Evolutionary conservation across 306 rosid genomes (phyloP).

Genomic region (Betula pendula): DNA sequence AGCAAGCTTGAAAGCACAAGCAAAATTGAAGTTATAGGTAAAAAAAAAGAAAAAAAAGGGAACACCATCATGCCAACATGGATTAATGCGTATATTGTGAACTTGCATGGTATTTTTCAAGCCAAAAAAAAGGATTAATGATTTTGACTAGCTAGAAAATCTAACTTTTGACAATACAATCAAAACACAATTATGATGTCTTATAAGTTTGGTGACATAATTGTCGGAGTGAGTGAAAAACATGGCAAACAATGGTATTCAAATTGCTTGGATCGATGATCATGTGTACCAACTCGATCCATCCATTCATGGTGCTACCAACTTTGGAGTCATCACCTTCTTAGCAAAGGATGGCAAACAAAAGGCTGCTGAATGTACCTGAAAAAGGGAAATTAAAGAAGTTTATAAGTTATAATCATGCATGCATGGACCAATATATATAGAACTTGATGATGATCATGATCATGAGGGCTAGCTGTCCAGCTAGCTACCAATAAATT

Average conservation of each 20-base stretch:
- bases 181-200: slow-evolving; percentile 27
- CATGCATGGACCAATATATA: too few relatives aligned
- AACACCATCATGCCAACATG: too few relatives aligned
- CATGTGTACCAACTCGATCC: slow-evolving; percentile 2
- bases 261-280: background rate
- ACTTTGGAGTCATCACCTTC: slow-evolving; percentile 24
- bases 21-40: too few relatives aligned
- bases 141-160: background rate
- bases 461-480: too few relatives aligned
- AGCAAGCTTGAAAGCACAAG: background rate
- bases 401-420: too few relatives aligned
- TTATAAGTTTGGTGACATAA: slow-evolving; percentile 12
- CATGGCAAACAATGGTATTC: slow-evolving; percentile 22
- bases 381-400: slow-evolving; percentile 12
- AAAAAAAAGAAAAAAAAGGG: too few relatives aligned
- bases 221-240: slow-evolving; percentile 24
- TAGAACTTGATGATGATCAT: background rate
- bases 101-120: background rate
- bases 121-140: background rate
- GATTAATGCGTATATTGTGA: background rate
- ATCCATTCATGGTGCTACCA: slow-evolving; percentile 16
- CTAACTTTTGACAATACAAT: slow-evolving; percentile 2
- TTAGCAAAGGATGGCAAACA: slow-evolving; percentile 75
- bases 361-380: slow-evolving; percentile 67
- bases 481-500: too few relatives aligned